A percentile compares a stretch with the other conserved stretches of the same genome.
Conservation (phyloP, 2,329 filamentous ascomycete genomes). For the Dactylellina parvicollis region DNA sequence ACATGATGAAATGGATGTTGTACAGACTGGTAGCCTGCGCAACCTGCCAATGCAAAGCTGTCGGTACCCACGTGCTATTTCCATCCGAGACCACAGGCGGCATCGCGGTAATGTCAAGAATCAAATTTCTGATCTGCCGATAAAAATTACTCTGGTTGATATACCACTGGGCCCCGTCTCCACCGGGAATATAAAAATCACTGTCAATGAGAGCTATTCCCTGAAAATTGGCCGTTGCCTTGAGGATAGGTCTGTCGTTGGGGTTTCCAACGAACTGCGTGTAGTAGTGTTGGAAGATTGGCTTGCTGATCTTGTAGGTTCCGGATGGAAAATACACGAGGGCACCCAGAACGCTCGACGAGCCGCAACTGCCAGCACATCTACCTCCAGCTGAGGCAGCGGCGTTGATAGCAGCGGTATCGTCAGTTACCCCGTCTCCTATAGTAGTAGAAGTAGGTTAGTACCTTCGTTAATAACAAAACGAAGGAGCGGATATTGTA, state of each 20-base stretch:
- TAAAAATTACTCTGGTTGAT: conserved; percentile 69
- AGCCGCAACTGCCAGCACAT: conserved; percentile 58
- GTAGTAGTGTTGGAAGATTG: conserved; percentile 57
- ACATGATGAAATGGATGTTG: conserved; percentile 67
- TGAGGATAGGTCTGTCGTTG: conserved; percentile 75
- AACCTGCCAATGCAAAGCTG: conserved; percentile 74
- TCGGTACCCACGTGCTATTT: conserved; percentile 9
- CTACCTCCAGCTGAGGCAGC: conserved; percentile 59
- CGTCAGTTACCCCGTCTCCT: conserved; percentile 59
- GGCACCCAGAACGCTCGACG: conserved; percentile 53
- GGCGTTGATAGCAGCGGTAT: conserved; percentile 60
- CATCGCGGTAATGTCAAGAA: conserved; percentile 67
- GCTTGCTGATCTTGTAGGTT: conserved; percentile 40
- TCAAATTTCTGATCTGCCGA: conserved; percentile 72
- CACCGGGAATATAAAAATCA: conserved; percentile 76
- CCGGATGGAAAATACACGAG: conserved; percentile 51
- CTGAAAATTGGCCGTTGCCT: conserved; percentile 76
- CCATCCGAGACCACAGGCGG: conserved; percentile 60
- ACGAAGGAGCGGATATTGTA: background rate
- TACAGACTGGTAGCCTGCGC: conserved; percentile 71
- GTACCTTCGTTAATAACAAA: background rate
- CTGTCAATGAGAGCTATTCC: conserved; percentile 88
- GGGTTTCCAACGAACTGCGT: conserved; percentile 62
- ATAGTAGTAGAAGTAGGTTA: background rate
- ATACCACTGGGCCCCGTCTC: conserved; percentile 61